Conservation (phyloP, 129 eudicot genomes). For the Heracleum sosnowskyi region DNA sequence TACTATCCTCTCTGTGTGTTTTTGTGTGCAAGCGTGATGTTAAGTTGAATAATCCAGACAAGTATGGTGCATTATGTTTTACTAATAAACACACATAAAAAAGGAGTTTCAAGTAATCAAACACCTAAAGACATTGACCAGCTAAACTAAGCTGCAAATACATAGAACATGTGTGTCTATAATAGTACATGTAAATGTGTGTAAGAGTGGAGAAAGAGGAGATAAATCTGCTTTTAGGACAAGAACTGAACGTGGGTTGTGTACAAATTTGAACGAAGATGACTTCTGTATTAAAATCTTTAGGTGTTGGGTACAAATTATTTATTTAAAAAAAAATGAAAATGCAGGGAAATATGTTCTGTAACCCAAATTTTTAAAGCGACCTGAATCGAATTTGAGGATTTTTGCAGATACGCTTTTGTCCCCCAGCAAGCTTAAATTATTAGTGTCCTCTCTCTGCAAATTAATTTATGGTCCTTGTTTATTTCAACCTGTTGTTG, state of each 20-base stretch:
- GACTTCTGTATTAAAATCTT: neutral
- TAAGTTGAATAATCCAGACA: slow-evolving; percentile 39
- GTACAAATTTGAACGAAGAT: slow-evolving; percentile 10
- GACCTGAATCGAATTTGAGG: slow-evolving; percentile 53
- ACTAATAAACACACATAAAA: neutral
- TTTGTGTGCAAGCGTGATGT: slow-evolving; percentile 38
- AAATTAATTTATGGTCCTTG: neutral
- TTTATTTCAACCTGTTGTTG: slow-evolving; percentile 7
- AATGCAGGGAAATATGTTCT: slow-evolving; percentile 26
- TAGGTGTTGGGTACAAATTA: neutral
- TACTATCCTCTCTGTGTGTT: slow-evolving; percentile 1
- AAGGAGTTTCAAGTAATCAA: neutral
- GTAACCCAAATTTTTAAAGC: slow-evolving; percentile 38
- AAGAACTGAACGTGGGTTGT: slow-evolving; percentile 21
- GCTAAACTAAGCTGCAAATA: slow-evolving; percentile 16
- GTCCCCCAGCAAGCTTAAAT: slow-evolving; percentile 32
- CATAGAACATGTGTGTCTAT: neutral
- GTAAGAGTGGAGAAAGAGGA: neutral
- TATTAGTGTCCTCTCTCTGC: neutral
- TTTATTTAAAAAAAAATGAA: neutral
- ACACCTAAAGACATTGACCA: slow-evolving; percentile 21
- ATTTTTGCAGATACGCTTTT: slow-evolving; percentile 59
- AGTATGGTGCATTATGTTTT: slow-evolving; percentile 33
- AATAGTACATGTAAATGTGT: neutral
- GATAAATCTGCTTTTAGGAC: slow-evolving; percentile 7